Conservation (phyloP, 2,329 filamentous ascomycete genomes). For the Drechslerella stenobrocha region DNA sequence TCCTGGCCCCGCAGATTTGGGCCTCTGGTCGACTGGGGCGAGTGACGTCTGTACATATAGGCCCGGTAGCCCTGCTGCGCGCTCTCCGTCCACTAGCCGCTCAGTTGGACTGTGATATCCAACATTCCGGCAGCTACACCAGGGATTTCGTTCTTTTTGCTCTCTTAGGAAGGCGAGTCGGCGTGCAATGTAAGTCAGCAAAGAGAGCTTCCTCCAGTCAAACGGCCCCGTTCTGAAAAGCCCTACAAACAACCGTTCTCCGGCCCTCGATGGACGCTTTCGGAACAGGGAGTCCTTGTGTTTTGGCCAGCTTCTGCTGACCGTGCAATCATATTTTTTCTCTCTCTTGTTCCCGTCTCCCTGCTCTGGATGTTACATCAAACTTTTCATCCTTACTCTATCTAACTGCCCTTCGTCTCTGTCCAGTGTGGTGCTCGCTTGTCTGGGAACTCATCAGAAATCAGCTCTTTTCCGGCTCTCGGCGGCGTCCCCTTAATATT, state of each 20-base stretch:
- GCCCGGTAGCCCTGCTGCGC: neutral
- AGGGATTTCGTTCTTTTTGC: conserved; percentile 10
- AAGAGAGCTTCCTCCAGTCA: conserved; percentile 5
- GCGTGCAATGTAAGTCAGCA: conserved; percentile 8
- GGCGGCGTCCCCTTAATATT: conserved; percentile 25
- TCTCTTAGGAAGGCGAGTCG: conserved; percentile 37
- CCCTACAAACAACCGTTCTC: conserved; percentile 25
- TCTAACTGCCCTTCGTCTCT: conserved; percentile 29
- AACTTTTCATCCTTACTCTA: conserved; percentile 29
- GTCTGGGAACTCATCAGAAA: conserved; percentile 16
- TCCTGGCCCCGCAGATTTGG: neutral
- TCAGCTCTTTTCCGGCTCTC: conserved; percentile 10
- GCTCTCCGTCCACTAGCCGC: conserved; percentile 19
- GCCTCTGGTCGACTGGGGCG: neutral
- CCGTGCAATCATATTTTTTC: conserved; percentile 32
- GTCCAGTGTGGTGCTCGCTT: conserved; percentile 13
- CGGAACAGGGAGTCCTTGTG: conserved; percentile 30
- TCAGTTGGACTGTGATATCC: conserved; percentile 20
- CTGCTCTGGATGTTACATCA: conserved; percentile 43
- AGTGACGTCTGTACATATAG: neutral
- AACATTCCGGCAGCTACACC: conserved; percentile 45
- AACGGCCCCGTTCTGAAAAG: conserved; percentile 12
- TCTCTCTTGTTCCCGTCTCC: conserved; percentile 28
- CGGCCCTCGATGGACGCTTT: conserved; percentile 36
- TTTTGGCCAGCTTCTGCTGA: conserved; percentile 22